Percentiles rank a stretch among this genome's conserved stretches.
These are phyloP conservation scores for Ceratocystis albifundus DNA, from an alignment of 2,329 filamentous ascomycete genomes.

Conservation along the genomic window DNA sequence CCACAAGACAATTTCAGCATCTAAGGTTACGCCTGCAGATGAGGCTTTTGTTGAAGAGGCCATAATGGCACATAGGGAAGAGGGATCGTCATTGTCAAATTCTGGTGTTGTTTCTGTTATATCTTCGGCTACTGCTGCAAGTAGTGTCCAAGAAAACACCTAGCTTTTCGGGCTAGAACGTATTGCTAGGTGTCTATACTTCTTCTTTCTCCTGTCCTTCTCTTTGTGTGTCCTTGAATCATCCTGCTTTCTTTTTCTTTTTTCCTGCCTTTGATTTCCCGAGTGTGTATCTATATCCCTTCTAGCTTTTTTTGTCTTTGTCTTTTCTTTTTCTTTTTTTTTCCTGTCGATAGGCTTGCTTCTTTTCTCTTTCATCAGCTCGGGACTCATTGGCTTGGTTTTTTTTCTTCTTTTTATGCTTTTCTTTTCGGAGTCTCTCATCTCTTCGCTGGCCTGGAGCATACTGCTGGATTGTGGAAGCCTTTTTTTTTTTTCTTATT, in stretches of 20 bases:
- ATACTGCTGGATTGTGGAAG: neutral
- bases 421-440: neutral
- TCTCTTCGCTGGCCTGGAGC: neutral
- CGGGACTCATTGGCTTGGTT: neutral
- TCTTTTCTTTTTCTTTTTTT: conserved; percentile 1
- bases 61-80: neutral
- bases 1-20: conserved; percentile 20
- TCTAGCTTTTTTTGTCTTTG: conserved; percentile 15
- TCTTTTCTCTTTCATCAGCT: conserved; percentile 4
- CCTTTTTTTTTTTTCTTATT: neutral
- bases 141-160: neutral
- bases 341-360: conserved; percentile 7
- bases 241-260: conserved; percentile 15
- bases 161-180: neutral
- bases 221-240: neutral
- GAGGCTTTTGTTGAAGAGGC: conserved; percentile 14
- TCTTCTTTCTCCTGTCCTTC: neutral
- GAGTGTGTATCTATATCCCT: conserved; percentile 23
- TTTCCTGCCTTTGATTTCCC: conserved; percentile 16
- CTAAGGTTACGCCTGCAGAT: conserved; percentile 17
- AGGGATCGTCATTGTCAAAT: neutral
- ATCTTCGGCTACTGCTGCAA: neutral
- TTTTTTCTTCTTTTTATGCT: neutral
- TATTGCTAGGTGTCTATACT: neutral
- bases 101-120: neutral